Conservation (phyloP, 768 basidiomycete genomes). For the Lepiota brunneoincarnata region DNA sequence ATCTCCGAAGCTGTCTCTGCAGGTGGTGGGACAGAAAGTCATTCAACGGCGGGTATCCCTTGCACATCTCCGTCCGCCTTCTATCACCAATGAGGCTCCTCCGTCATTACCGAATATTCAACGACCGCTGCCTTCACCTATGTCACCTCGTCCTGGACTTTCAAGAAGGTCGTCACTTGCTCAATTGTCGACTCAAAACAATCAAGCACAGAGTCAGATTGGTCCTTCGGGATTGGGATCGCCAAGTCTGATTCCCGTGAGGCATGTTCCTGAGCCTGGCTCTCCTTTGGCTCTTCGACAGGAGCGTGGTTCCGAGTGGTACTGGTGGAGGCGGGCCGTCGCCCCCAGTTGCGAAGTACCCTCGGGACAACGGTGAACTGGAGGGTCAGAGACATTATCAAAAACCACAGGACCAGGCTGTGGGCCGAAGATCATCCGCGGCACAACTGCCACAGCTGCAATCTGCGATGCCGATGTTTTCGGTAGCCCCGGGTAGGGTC, state of each 20-base stretch:
- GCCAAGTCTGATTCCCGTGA: background rate
- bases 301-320: background rate
- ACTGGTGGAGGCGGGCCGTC: background rate
- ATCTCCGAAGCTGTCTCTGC: conserved; percentile 5
- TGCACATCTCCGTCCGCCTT: background rate
- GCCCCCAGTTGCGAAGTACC: background rate
- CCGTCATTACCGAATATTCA: background rate
- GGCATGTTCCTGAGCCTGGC: background rate
- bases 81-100: background rate
- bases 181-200: conserved; percentile 9
- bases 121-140: conserved; percentile 11
- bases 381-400: background rate
- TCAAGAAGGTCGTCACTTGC: conserved; percentile 11
- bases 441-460: conserved; percentile 4
- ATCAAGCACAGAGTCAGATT: background rate
- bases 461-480: background rate
- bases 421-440: background rate
- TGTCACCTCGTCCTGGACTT: conserved; percentile 8
- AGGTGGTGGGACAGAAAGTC: background rate
- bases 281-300: background rate
- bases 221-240: background rate
- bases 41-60: background rate
- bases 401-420: background rate
- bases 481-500: background rate
- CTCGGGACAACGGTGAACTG: background rate